Conservation (phyloP, 2,329 filamentous ascomycete species). For the Scedosporium dehoogii region DNA sequence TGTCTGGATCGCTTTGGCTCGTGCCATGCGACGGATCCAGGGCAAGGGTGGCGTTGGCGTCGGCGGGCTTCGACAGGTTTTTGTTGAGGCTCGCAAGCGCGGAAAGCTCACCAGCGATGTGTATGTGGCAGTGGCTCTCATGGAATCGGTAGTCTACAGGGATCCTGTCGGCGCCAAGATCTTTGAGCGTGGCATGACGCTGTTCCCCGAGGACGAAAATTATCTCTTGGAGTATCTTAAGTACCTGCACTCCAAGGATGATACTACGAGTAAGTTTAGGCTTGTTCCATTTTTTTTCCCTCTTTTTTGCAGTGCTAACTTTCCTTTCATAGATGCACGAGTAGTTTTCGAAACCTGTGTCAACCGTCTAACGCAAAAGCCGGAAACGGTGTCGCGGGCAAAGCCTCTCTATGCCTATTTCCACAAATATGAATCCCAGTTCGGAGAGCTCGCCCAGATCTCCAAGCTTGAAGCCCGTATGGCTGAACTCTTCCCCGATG, state of each 20-base stretch:
- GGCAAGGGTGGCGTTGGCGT: conserved; percentile 57
- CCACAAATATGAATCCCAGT: conserved; percentile 90
- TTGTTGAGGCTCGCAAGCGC: conserved; percentile 76
- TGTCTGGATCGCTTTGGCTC: conserved; percentile 89
- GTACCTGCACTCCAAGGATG: conserved; percentile 83
- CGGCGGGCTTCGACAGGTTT: conserved; percentile 81
- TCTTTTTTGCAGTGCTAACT: conserved; percentile 13
- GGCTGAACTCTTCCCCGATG: conserved; percentile 85
- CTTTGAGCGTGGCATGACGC: conserved; percentile 83
- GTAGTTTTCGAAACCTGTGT: conserved; percentile 95
- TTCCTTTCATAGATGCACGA: conserved; percentile 58
- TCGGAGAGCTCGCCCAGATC: conserved; percentile 85
- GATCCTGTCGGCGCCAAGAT: conserved; percentile 89
- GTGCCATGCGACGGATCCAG: conserved; percentile 88
- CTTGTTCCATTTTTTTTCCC: too few relatives aligned
- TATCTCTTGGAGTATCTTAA: conserved; percentile 96
- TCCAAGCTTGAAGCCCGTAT: conserved; percentile 86
- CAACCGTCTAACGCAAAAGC: conserved; percentile 67
- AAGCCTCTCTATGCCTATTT: conserved; percentile 86
- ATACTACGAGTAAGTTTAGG: conserved; percentile 70
- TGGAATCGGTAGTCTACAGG: conserved; percentile 94
- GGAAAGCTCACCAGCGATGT: conserved; percentile 89
- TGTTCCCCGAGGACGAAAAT: conserved; percentile 87
- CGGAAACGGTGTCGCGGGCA: conserved; percentile 62
- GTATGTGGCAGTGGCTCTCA: conserved; percentile 83